Conservation (phyloP, 257 asterid species). For the Solanum bulbocastanum region DNA sequence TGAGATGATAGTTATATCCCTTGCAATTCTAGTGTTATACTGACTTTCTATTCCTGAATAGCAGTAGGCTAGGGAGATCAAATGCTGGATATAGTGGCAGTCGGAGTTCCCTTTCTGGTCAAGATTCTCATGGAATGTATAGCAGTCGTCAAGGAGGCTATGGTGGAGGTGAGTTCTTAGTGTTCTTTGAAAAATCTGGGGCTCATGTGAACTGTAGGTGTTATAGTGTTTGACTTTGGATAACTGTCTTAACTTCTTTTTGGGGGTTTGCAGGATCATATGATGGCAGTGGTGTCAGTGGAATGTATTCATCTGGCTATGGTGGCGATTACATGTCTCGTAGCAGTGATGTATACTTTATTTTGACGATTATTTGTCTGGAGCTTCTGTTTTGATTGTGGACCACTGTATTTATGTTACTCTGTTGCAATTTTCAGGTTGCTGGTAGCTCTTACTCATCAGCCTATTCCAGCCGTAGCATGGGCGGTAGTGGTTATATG, state of each 20-base stretch:
- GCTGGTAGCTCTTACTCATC: conserved; percentile 90
- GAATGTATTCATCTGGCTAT: conserved; percentile 76
- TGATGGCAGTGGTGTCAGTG: conserved; percentile 62
- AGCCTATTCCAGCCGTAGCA: conserved; percentile 61
- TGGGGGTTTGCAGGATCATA: conserved; percentile 55
- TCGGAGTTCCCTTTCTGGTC: conserved; percentile 63
- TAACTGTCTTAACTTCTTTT: not conserved
- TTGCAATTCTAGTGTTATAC: not conserved
- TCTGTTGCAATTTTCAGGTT: conserved; percentile 29
- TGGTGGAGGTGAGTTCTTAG: conserved; percentile 51
- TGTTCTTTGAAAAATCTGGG: not conserved
- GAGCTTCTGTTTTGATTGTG: not conserved
- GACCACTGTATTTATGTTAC: not conserved
- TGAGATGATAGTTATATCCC: not conserved
- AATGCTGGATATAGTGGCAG: conserved; percentile 66
- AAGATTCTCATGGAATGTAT: conserved; percentile 76
- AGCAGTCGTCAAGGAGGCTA: conserved; percentile 76
- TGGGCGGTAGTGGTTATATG: conserved; percentile 72
- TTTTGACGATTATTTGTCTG: not conserved
- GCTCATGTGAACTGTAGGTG: not conserved
- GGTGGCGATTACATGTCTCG: conserved; percentile 74
- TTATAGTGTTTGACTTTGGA: not conserved
- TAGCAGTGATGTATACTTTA: conserved; percentile 61
- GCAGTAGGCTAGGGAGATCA: conserved; percentile 68
- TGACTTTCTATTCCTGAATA: not conserved